Conservation (phyloP, 78 protist species). For the Thecamonas trahens region DNA sequence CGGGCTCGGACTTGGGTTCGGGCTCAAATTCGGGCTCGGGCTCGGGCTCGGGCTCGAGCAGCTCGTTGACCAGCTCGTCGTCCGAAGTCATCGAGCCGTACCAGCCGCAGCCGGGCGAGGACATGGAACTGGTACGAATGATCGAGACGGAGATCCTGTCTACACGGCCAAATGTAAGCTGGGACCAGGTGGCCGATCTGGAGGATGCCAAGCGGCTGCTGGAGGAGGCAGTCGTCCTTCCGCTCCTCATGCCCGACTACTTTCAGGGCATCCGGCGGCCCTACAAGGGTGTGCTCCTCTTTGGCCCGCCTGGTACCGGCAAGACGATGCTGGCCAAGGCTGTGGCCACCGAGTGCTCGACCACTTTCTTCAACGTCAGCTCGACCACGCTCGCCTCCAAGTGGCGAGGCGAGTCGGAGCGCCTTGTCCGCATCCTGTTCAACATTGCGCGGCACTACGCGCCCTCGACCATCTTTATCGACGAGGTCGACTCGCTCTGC, state of each 20-base stretch:
- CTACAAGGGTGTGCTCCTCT: conserved; percentile 80
- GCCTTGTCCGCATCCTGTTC: conserved; percentile 57
- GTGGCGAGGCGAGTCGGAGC: conserved; percentile 83
- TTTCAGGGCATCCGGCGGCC: conserved; percentile 68
- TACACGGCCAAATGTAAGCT: conserved; percentile 30
- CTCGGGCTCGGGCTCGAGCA: too few species aligned
- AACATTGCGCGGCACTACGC: conserved; percentile 79
- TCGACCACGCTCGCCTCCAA: conserved; percentile 60
- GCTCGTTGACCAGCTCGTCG: too few species aligned
- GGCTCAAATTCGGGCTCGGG: too few species aligned
- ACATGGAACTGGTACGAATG: conserved; percentile 21
- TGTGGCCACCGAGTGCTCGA: conserved; percentile 74
- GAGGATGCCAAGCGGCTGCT: conserved; percentile 71
- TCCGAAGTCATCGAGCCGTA: too few species aligned
- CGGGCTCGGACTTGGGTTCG: too few species aligned
- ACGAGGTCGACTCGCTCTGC: conserved; percentile 58
- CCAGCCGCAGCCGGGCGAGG: too few species aligned
- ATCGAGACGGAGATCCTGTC: conserved; percentile 63
- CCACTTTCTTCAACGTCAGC: conserved; percentile 74
- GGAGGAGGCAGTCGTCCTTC: conserved; percentile 69
- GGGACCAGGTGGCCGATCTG: conserved; percentile 63
- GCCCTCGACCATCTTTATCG: conserved; percentile 76
- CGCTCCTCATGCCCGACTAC: conserved; percentile 61
- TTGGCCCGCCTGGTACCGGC: conserved; percentile 90
- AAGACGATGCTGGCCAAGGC: conserved; percentile 89